Conservation (phyloP, 1,284 basidiomycete species). For the Waitea zeae region DNA sequence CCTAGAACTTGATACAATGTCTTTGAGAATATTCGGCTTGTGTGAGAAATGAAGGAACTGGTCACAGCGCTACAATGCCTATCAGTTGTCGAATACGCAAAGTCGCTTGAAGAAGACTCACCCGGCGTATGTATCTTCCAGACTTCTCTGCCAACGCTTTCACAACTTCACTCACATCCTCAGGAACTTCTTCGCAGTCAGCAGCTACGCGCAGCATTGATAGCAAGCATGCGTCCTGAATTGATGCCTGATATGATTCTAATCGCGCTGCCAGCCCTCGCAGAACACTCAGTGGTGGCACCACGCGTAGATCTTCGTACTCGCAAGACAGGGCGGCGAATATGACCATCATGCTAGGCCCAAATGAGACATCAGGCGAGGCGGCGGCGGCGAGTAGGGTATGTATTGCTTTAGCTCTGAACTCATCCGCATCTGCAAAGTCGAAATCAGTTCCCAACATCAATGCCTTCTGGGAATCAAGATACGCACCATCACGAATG, state of each 20-base stretch:
- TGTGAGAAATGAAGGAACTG: slow-evolving; percentile 35
- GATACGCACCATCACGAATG: slow-evolving; percentile 27
- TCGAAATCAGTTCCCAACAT: no score
- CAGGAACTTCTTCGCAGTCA: slow-evolving; percentile 35
- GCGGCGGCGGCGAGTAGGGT: background rate
- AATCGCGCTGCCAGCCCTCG: slow-evolving; percentile 30
- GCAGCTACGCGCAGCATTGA: slow-evolving; percentile 47
- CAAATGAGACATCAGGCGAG: background rate
- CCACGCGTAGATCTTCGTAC: slow-evolving; percentile 29
- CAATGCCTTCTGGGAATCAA: no score
- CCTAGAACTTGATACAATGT: slow-evolving; percentile 4
- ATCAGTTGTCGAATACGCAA: slow-evolving; percentile 1
- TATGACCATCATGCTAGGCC: no score
- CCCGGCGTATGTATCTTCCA: slow-evolving; percentile 35
- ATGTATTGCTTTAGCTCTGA: slow-evolving; percentile 31
- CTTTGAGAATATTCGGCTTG: slow-evolving; percentile 23
- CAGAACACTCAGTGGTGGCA: slow-evolving; percentile 31
- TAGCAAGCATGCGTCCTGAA: slow-evolving; percentile 53
- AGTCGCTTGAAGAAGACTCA: slow-evolving; percentile 15
- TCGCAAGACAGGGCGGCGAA: slow-evolving; percentile 44
- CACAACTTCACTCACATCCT: slow-evolving; percentile 23
- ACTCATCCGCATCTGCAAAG: no score
- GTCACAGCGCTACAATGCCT: slow-evolving; percentile 34
- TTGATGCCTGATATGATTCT: slow-evolving; percentile 30
- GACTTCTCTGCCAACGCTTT: slow-evolving; percentile 22